These are phyloP conservation scores for Acer negundo DNA, from an alignment of 345 rosid species.

Conservation along the genomic window DNA sequence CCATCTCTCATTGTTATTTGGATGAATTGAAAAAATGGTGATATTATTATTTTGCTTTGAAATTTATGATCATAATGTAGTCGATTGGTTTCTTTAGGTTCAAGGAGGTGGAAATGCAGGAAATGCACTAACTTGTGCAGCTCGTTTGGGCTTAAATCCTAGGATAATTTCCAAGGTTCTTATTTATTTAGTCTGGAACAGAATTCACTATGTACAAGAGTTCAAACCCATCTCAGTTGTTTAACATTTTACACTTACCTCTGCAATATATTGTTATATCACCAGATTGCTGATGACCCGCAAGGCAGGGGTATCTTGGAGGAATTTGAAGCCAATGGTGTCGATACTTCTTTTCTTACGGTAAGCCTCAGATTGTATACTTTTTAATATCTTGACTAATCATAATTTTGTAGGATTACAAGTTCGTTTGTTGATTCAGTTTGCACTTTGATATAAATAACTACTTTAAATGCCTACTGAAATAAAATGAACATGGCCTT, in stretches of 20 bases:
- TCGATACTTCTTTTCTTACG: slow-evolving; percentile 63
- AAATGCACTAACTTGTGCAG: slow-evolving; percentile 61
- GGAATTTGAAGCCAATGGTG: slow-evolving; percentile 62
- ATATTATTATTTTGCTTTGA: background rate
- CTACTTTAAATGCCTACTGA: background rate
- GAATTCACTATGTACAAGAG: background rate
- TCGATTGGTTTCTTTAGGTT: slow-evolving; percentile 35
- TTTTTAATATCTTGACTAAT: background rate
- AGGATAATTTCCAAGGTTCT: slow-evolving; percentile 65
- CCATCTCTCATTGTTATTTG: background rate
- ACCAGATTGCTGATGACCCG: slow-evolving; percentile 54
- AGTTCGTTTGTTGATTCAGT: background rate
- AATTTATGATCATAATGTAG: background rate
- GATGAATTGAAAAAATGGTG: background rate
- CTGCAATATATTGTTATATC: background rate
- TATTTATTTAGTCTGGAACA: background rate
- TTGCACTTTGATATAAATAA: background rate
- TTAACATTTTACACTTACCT: background rate
- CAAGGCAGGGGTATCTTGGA: slow-evolving; percentile 55
- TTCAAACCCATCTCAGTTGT: background rate
- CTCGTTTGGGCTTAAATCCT: slow-evolving; percentile 62
- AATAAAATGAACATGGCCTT: background rate
- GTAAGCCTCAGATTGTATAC: slow-evolving; percentile 31
- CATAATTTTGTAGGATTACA: background rate
- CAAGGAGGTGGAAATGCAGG: slow-evolving; percentile 84